Evolutionary conservation across 2,329 filamentous ascomycete genomes (phyloP), one percentile per base, ranked within the genome.

Genomic region (Mariannaea sp.): DNA sequence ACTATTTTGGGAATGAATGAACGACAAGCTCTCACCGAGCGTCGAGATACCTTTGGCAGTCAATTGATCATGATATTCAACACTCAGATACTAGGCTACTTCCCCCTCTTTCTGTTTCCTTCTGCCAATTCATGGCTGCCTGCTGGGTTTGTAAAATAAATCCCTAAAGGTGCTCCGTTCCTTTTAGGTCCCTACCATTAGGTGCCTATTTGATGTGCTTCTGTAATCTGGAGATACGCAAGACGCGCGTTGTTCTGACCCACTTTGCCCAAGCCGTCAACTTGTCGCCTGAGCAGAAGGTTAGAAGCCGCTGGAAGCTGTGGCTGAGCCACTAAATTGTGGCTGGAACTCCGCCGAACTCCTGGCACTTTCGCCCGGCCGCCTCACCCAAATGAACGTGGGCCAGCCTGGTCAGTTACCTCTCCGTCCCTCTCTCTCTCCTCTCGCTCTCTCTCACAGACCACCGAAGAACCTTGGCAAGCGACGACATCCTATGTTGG

Each of bases 401-500:
- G 51, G 47, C 52, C 55, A 57, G n/a, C 52, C 55, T 54, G n/a
- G 36, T 33, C 49, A 53, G 50, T 47, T 52, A 53, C 52, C 61
- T 63, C 56, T 46, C 56, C 61, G 52, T 41, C 29, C 22, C 30
- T 8, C 30, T 32, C 30, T 29, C 39, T 35, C 36, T 49, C 27
- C 26, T 10, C 9, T n/a, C 7, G 13, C 9, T 24, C 40, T 39
- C 42, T 32, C 53, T 58, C 56, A 57, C 59, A 55, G 52, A 61
- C 57, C 41, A 6, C 29, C 29, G 29, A 24, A 49, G 16, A 45
- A 57, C 55, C 38, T 62, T 59, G 61, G 65, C 63, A 60, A 62
- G 60, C 61, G 57, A 61, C 62, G 55, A 56, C 61, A 48, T 64
- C 57, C 56, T 53, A 60, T 64, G 55, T 58, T 65, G 51, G 53